phyloP scores from a whole-genome alignment of 1,139 yeast genomes.

The Geotrichum restrictum region DNA sequence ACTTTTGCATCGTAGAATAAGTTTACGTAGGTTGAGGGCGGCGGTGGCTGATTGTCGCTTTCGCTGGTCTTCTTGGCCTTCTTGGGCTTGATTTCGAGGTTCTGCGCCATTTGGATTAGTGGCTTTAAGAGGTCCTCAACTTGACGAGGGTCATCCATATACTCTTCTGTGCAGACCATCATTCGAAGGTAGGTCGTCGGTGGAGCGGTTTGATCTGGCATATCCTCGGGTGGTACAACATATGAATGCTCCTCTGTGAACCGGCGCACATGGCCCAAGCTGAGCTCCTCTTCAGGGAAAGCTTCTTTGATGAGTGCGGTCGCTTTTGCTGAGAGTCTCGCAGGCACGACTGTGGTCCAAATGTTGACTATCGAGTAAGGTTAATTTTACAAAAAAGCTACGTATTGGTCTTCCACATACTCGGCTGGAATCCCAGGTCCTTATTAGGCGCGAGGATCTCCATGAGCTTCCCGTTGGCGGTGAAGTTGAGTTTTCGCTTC shows the following conservation, averaged over 20 bases:
- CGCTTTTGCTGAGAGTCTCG: conserved; percentile 42
- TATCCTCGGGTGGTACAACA: conserved; percentile 2
- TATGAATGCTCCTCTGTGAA: conserved; percentile 32
- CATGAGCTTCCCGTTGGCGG: conserved; percentile 17
- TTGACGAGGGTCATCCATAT: conserved; percentile 23
- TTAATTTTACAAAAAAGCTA: background rate
- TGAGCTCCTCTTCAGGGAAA: conserved; percentile 12
- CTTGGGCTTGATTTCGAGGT: conserved; percentile 9
- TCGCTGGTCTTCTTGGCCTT: conserved; percentile 21
- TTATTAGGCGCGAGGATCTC: conserved; percentile 14
- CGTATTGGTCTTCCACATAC: conserved; percentile 3
- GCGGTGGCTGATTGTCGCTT: too few relatives aligned
- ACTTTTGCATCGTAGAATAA: conserved; percentile 31
- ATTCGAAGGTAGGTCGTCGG: conserved; percentile 32
- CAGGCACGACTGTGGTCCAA: conserved; percentile 55
- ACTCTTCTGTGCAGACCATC: conserved; percentile 34
- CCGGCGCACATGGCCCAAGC: conserved; percentile 40
- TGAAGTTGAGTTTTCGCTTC: conserved; percentile 18
- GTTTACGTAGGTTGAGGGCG: conserved; percentile 21
- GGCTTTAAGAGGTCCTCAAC: conserved; percentile 25
- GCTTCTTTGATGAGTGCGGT: conserved; percentile 34
- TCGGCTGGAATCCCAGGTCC: conserved; percentile 13
- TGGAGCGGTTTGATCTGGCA: conserved; percentile 16
- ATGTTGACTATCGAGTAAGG: conserved; percentile 13
- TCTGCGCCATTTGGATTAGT: conserved; percentile 12